A percentile compares a stretch with the other conserved stretches of the same genome.
Conservation (phyloP, 768 basidiomycete genomes). For the Agrocybe chaxingu region DNA sequence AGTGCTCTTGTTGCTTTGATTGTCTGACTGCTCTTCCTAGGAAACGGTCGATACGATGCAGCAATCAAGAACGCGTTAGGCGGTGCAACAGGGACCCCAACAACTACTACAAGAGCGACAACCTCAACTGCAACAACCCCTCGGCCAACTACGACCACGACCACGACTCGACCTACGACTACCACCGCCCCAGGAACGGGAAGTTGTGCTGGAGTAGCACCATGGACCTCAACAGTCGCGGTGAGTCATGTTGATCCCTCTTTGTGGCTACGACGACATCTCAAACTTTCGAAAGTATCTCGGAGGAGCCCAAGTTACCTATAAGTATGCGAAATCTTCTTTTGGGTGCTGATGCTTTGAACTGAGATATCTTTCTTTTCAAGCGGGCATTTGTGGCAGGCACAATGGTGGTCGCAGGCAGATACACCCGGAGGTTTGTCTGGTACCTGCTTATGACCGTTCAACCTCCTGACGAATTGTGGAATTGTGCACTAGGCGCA, state of each 20-base stretch:
- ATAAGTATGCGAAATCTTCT: constrained; percentile 34
- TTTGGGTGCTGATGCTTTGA: constrained; percentile 2
- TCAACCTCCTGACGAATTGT: not conserved
- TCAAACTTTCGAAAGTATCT: constrained; percentile 27
- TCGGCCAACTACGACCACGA: constrained; percentile 9
- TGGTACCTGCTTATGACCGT: not conserved
- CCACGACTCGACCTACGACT: constrained; percentile 12
- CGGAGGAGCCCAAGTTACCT: constrained; percentile 51
- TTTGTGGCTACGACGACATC: too few species aligned
- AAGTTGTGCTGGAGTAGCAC: constrained; percentile 44
- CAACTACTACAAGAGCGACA: constrained; percentile 20
- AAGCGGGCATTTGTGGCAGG: constrained; percentile 40
- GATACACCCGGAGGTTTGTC: constrained; percentile 48
- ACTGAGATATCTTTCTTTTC: not conserved
- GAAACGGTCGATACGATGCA: constrained; percentile 55
- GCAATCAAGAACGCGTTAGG: constrained; percentile 58
- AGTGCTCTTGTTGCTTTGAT: constrained; percentile 16
- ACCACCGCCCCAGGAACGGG: constrained; percentile 28
- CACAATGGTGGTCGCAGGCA: constrained; percentile 64
- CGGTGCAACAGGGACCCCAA: constrained; percentile 55
- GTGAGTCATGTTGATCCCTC: too few species aligned
- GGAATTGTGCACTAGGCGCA: constrained; percentile 27
- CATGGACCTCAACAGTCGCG: constrained; percentile 45
- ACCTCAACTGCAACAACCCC: constrained; percentile 13
- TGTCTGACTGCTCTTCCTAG: constrained; percentile 22